Base-by-base conservation (phyloP, 345 rosid genomes). In the Crucihimalaya himalaica region DNA sequence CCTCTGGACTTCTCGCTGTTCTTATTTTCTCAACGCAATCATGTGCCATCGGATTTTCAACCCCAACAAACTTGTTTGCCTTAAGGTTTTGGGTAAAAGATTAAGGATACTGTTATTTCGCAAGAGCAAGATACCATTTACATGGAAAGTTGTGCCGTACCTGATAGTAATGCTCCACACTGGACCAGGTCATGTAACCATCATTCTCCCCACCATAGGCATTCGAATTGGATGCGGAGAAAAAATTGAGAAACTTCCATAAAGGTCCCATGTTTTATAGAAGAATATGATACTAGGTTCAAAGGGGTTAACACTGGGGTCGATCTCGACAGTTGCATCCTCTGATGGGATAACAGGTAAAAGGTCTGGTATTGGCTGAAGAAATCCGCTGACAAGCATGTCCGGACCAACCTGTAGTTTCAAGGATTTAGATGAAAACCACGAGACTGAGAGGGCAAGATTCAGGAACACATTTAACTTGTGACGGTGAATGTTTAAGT, bases 211-310 rank as follows among this genome's bases (percentile, higher is more conserved):
- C 29, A 2, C 48, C 81, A 56, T 78, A 84, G 0, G 87, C 95
- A 91, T 89, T 77, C 84, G 86, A 71, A 94, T 85, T 65, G 91
- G 83, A 81, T 91, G 98, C 16, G 91, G 93, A 65, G 96, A 94
- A 80, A 89, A 94, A 71, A 89, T 94, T 5, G 97, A 91, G 80
- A 94, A 89, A 65, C 93, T 88, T 60, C 98, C 97, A 78, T 84
- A 94, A 55, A 84, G 96, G 82, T 94, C 98, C 98, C 97, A 94
- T 43, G 97, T 80, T 71, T 94, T 91, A 63, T 89, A 91, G 83
- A 91, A 94, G 81, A 86, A 94, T 78, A 91, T 87, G 83, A 91
- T 82, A 76, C 80, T 84, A 16, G 92, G 72, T 20, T 91, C 98
- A 64, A 81, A 87, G 50, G 87, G 97, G 62, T 82, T 71, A 47